Evolutionary conservation across 805 yeast genomes (phyloP).

Genomic region (Kazachstania martiniae): DNA sequence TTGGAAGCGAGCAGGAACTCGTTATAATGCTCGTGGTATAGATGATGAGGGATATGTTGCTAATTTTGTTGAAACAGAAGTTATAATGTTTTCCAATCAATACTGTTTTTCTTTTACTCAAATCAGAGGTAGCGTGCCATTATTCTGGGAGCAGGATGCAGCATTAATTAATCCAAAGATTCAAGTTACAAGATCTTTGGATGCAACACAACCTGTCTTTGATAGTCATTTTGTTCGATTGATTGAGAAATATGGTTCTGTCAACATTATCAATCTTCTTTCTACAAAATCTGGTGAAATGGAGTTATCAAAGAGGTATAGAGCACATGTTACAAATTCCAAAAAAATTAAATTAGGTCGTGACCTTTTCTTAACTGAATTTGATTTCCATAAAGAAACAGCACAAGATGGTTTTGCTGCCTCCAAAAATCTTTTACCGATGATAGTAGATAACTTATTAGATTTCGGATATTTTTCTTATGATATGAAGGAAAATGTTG

Average conservation of each 20-base stretch:
- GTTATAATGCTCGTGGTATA: slow-evolving; percentile 87
- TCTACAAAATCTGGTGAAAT: slow-evolving; percentile 71
- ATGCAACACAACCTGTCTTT: slow-evolving; percentile 87
- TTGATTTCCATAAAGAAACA: slow-evolving; percentile 91
- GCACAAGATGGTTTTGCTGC: slow-evolving; percentile 79
- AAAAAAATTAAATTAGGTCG: slow-evolving; percentile 19
- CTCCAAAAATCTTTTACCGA: slow-evolving; percentile 58
- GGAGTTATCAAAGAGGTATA: slow-evolving; percentile 56
- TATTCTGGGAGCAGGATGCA: slow-evolving; percentile 97
- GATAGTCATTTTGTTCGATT: slow-evolving; percentile 67
- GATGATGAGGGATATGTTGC: slow-evolving; percentile 95
- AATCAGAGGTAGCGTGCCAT: slow-evolving; percentile 88
- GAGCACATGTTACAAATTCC: slow-evolving; percentile 41
- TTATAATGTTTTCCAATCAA: slow-evolving; percentile 47
- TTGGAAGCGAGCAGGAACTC: slow-evolving; percentile 93
- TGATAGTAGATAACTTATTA: slow-evolving; percentile 51
- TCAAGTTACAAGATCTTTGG: slow-evolving; percentile 73
- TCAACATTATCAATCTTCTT: slow-evolving; percentile 75
- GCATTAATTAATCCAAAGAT: slow-evolving; percentile 81
- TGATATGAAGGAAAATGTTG: slow-evolving; percentile 44
- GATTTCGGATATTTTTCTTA: slow-evolving; percentile 76
- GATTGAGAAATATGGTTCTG: slow-evolving; percentile 67
- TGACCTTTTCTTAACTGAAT: slow-evolving; percentile 54
- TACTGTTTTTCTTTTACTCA: slow-evolving; percentile 69
- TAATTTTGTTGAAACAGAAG: slow-evolving; percentile 89